Base-by-base conservation (phyloP, 192 early-diverging fungal genomes). In the Gaertneriomyces semiglobifer region DNA sequence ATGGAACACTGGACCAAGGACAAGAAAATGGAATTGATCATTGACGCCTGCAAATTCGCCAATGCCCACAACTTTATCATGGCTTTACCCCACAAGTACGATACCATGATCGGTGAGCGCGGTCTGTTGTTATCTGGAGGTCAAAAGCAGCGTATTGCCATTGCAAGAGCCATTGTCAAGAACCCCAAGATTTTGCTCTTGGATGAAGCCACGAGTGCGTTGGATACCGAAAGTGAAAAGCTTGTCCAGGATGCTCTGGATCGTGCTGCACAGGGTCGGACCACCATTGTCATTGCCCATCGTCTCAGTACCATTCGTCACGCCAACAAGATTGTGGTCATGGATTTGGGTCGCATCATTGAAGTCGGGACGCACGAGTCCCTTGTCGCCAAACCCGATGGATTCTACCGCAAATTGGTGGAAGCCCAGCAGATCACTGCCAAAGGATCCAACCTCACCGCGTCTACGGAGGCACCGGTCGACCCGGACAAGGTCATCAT, bases 81-180 rank as follows among this genome's bases (percentile, higher is more conserved):
- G 73, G 85, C 88, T 65, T 73, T 96, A 16, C 93, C 93, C 5
- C 72, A 91, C 25, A 85, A 85, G 14, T 93, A 92, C 70, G 85
- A 92, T 52, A 95, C 93, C 7, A 69, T 74, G 25, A 90, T 95
- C 41, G 95, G 95, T 70, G 92, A 93, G 88, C 66, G 69, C 45
- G 77, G 75, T 40, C 50, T 64, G 4, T 82, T 90, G 60, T 68
- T 96, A 14, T 90, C 88, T 56, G 93, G 92, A 55, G 93, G 93
- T 43, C 93, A 96, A 73, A 96, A 96, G 73, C 93, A 96, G 83
- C 88, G 95, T 65, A 92, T 96, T 70, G 92, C 93, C 60, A 96
- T 98, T 81, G 42, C 66, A 11, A 85, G 94, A 44, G 92, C 93
- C 18, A 79, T 97, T 56, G 82, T 95, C 48, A 91, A 91, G 72